Conservation (phyloP, 176 grass and related monocot species). For the Phragmites australis region DNA sequence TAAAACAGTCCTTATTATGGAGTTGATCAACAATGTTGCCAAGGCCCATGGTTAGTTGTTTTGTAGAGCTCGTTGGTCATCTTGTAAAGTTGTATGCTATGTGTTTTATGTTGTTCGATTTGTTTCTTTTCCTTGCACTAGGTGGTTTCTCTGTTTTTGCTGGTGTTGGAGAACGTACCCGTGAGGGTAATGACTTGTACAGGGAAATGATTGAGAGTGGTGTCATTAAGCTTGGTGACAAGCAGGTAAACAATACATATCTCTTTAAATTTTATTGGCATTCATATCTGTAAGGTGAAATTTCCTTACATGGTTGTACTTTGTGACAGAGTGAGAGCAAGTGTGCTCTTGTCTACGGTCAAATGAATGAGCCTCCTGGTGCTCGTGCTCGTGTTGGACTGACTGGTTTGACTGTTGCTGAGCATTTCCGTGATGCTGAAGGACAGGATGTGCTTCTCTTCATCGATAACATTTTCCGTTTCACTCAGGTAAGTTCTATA, state of each 20-base stretch:
- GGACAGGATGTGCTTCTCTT: conserved; percentile 98
- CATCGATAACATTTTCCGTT: conserved; percentile 98
- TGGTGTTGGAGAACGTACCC: conserved; percentile 92
- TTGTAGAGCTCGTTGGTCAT: not conserved
- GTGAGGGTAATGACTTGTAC: conserved; percentile 95
- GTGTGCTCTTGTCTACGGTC: conserved; percentile 90
- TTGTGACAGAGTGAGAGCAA: conserved; percentile 77
- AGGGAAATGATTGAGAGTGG: conserved; percentile 99
- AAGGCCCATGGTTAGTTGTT: conserved; percentile 81
- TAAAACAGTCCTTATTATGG: conserved; percentile 99
- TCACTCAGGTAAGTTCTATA: conserved; percentile 67
- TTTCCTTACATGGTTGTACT: conserved; percentile 30
- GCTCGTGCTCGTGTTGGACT: conserved; percentile 95
- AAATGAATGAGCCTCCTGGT: conserved; percentile 98
- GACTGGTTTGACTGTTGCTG: conserved; percentile 92
- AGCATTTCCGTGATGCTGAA: conserved; percentile 97
- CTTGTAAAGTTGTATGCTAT: conserved; percentile 3
- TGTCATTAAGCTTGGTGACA: conserved; percentile 94
- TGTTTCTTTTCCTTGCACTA: conserved; percentile 39
- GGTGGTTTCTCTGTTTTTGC: conserved; percentile 99
- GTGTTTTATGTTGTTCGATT: conserved; percentile 32
- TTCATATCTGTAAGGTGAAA: conserved; percentile 20
- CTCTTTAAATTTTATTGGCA: not conserved
- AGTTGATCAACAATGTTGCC: conserved; percentile 92
- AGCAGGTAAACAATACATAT: conserved; percentile 58